Base-by-base conservation (phyloP, 2,329 filamentous ascomycete genomes). In the Venturiaceae sp. region DNA sequence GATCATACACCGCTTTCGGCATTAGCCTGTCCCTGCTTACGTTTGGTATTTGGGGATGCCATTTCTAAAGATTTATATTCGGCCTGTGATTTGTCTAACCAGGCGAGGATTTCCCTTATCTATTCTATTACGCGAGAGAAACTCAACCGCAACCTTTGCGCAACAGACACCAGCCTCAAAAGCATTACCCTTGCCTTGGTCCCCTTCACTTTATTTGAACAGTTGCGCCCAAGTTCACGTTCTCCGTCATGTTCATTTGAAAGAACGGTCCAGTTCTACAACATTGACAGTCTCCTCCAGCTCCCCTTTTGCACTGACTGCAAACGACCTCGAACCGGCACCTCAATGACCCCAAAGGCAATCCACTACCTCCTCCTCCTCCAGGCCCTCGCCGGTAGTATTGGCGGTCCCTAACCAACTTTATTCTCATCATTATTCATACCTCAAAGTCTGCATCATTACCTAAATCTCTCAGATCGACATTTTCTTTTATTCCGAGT, bases 301-400 rank as follows among this genome's bases (percentile, higher is more conserved):
- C 41, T 26, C 41, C 28, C 41, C 9, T n/a, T n/a, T 28, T 14
- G 41, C 41, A 28, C 19, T n/a, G 21, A 1, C 41, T 46, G 41
- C 41, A 28, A 14, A 13, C 21, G 23, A 46, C 11, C 1, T 26
- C 1, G 23, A 30, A 30, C 13, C 26, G 44, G 23, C 44, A 32
- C 2, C 68, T 71, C 70, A 73, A 74, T 74, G 72, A 74, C 72
- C 64, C 68, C 69, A 65, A 69, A 69, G 65, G 72, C 66, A 66
- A 71, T 71, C 64, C 66, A 70, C 66, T 70, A 73, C 63, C 71
- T 74, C 65, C 71, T 74, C 53, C 71, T 73, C 63, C 71, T 74
- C 65, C 63, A 63, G 36, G 28, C 59, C 59, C 58, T 60, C 21
- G 57, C 53, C 21, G 60, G 58, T 47, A 56, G 46, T 61, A 26